Percentiles rank a stretch among this genome's conserved stretches.
Conservation (phyloP, 805 yeast species). For the Candida succiphila region DNA sequence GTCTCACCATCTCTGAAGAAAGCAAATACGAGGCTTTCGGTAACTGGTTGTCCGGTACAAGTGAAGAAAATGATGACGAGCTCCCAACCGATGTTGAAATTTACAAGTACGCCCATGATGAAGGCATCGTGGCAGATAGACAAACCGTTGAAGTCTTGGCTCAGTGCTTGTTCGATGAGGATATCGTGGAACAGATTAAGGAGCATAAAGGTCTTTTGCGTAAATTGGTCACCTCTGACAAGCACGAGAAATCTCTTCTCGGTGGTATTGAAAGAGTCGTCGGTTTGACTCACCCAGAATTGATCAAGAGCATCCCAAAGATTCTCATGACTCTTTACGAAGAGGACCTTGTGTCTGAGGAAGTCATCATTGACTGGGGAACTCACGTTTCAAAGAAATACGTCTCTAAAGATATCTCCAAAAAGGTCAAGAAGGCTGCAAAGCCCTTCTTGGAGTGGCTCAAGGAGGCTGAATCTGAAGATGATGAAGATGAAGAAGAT, state of each 20-base stretch:
- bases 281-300: conserved; percentile 65
- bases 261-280: conserved; percentile 95
- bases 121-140: conserved; percentile 61
- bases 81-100: conserved; percentile 83
- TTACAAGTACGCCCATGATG: conserved; percentile 78
- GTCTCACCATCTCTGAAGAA: conserved; percentile 33
- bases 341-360: conserved; percentile 77
- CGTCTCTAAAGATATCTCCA: conserved; percentile 84
- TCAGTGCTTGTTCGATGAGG: conserved; percentile 76
- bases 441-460: conserved; percentile 94
- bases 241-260: conserved; percentile 77
- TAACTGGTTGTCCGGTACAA: conserved; percentile 64
- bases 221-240: conserved; percentile 58
- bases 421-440: conserved; percentile 93
- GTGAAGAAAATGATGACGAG: conserved; percentile 36
- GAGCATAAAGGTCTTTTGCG: conserved; percentile 76
- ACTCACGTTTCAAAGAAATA: conserved; percentile 86
- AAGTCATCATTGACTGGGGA: conserved; percentile 75
- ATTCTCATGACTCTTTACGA: conserved; percentile 76
- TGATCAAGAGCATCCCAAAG: conserved; percentile 69
- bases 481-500: conserved; percentile 48
- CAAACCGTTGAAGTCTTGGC: conserved; percentile 87
- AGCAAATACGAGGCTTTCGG: conserved; percentile 70
- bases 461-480: conserved; percentile 83
- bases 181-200: conserved; percentile 61